Conservation (phyloP, 306 rosid species). For the Coriaria nepalensis region DNA sequence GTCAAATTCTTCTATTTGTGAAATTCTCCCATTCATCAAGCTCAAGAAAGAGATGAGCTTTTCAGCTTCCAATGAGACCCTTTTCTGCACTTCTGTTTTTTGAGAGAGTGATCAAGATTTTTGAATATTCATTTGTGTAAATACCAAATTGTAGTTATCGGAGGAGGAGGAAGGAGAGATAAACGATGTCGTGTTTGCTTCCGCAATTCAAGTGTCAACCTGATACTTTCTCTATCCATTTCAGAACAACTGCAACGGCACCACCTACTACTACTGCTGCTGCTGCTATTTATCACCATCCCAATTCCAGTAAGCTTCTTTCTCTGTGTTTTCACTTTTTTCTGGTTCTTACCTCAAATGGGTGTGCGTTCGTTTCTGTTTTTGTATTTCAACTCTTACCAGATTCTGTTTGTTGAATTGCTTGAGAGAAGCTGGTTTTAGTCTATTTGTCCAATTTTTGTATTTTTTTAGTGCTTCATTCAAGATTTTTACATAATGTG, state of each 20-base stretch:
- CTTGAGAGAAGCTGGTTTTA: neutral
- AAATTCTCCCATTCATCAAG: too few species aligned
- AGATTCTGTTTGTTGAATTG: too few species aligned
- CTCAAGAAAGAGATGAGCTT: too few species aligned
- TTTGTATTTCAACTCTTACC: neutral
- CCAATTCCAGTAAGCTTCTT: slow-evolving; percentile 22
- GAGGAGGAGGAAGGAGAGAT: slow-evolving; percentile 1
- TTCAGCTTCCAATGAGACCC: neutral
- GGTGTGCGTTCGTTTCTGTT: too few species aligned
- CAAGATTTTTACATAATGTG: neutral
- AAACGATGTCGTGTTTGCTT: slow-evolving; percentile 63
- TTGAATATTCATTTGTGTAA: neutral
- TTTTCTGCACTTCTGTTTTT: neutral
- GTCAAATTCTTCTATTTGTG: neutral
- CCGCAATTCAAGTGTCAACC: slow-evolving; percentile 64
- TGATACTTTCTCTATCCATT: slow-evolving; percentile 31
- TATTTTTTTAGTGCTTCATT: too few species aligned
- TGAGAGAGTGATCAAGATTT: neutral
- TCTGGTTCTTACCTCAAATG: neutral
- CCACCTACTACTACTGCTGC: slow-evolving; percentile 1
- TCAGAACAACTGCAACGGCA: slow-evolving; percentile 18
- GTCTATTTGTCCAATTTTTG: too few species aligned
- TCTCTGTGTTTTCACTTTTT: neutral
- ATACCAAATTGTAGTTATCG: neutral
- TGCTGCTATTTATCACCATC: slow-evolving; percentile 12